Conservation (phyloP, 2,329 filamentous ascomycete genomes). For the Pseudogymnoascus sp. region DNA sequence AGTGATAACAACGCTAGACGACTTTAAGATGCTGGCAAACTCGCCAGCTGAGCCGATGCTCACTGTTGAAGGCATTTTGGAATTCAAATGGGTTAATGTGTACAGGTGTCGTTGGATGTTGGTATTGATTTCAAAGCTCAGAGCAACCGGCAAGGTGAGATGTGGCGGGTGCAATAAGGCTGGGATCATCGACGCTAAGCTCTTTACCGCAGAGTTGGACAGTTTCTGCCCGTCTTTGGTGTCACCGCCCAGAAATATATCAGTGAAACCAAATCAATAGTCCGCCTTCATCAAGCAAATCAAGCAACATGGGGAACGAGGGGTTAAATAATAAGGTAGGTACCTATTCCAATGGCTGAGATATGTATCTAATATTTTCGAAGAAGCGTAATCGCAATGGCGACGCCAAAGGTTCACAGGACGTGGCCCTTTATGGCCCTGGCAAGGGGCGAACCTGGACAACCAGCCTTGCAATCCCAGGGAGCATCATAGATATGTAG, state of each 20-base stretch:
- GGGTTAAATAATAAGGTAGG: background rate
- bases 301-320: background rate
- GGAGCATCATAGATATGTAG: slow-evolving; percentile 69
- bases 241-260: slow-evolving; percentile 7
- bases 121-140: slow-evolving; percentile 2
- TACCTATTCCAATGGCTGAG: background rate
- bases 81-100: background rate
- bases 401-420: slow-evolving; percentile 19
- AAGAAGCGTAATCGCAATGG: slow-evolving; percentile 30
- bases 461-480: slow-evolving; percentile 69
- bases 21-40: slow-evolving; percentile 64
- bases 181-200: slow-evolving; percentile 5
- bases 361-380: background rate
- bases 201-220: background rate
- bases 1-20: slow-evolving; percentile 73
- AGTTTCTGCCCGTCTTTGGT: slow-evolving; percentile 8
- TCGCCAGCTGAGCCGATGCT: slow-evolving; percentile 60
- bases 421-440: slow-evolving; percentile 57
- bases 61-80: slow-evolving; percentile 29
- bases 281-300: background rate
- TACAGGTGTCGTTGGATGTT: background rate
- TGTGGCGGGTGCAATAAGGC: background rate
- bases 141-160: slow-evolving; percentile 5
- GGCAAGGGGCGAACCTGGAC: slow-evolving; percentile 61
- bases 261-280: background rate